Base-by-base conservation (phyloP, 805 yeast genomes). In the Teunomyces lycoperdinae region DNA sequence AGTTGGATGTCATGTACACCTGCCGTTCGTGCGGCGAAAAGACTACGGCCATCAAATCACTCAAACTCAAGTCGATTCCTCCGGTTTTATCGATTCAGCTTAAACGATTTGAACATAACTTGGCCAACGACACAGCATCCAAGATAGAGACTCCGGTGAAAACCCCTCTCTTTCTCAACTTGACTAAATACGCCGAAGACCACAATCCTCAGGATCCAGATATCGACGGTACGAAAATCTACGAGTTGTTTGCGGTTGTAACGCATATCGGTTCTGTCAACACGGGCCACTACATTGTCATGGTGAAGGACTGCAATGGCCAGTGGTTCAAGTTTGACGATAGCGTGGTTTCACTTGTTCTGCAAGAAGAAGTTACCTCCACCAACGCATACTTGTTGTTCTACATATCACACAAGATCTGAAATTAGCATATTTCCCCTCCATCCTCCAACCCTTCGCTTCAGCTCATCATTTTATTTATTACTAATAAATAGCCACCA, bases 251-350 rank as follows among this genome's bases (percentile, higher is more conserved):
- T 66, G 96, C 92, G 1, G 80, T 91, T 29, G 85, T 94, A 8
- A 83, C 89, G 57, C 99, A 94, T 64, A 83, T 83, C 30, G 99
- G 99, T 1, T 84, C 92, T 14, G 94, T 92, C 5, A 89, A 89
- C 62, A 94, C 97, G 1, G 99, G 99, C 9, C 99, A 94, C 65
- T 94, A 94, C 63, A 78, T 91, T 10, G 85, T 94, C 13, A 76
- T 84, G 58, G 79, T 88, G 51, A 92, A 91, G 61, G 79, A 75
- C 46, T 71, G 79, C n/a, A 78, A 80, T 36, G 87, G 89, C 2
- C 76, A 79, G 57, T 94, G 99, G 99, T 86, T 86, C 62, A 84
- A 81, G 62, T 91, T 90, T 63, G 97, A 94, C 61, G 99, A 94
- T 68, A 83, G 94, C 13, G 81, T 84, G 58, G 86, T 94, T 10